Percentiles rank a stretch among this genome's conserved stretches.
Conservation (phyloP, 164 flowering plant species). For the Vitis riparia region DNA sequence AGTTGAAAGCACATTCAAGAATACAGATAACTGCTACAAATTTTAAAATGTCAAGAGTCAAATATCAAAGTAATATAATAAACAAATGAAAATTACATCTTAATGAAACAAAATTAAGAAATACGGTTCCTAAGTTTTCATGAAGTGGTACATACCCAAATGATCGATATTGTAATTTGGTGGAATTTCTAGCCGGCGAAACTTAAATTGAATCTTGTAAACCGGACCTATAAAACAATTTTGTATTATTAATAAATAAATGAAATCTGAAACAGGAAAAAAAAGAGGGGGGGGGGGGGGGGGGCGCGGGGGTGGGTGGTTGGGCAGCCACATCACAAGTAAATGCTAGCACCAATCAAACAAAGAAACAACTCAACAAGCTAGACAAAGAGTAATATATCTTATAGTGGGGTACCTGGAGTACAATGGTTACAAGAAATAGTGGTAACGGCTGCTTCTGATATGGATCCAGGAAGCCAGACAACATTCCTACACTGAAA, state of each 20-base stretch:
- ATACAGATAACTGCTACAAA: too few species aligned
- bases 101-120: too few species aligned
- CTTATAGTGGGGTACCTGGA: conserved; percentile 53
- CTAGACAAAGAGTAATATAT: too few species aligned
- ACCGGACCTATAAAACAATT: conserved; percentile 62
- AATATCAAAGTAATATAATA: not conserved
- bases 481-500: conserved; percentile 90
- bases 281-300: not conserved
- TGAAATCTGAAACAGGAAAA: not conserved
- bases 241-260: not conserved
- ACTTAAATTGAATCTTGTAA: conserved; percentile 78
- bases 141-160: conserved; percentile 55
- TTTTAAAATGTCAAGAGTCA: too few species aligned
- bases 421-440: conserved; percentile 66
- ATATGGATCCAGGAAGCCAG: conserved; percentile 92
- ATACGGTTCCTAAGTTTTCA: too few species aligned
- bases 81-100: too few species aligned
- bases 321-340: not conserved
- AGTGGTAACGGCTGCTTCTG: conserved; percentile 77
- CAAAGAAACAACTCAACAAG: too few species aligned
- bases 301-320: too few species aligned
- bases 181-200: conserved; percentile 87
- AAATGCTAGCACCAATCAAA: not conserved
- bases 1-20: too few species aligned
- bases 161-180: conserved; percentile 71